Base-by-base conservation (phyloP, 75 land plant genomes). In the Azolla pinnata region DNA sequence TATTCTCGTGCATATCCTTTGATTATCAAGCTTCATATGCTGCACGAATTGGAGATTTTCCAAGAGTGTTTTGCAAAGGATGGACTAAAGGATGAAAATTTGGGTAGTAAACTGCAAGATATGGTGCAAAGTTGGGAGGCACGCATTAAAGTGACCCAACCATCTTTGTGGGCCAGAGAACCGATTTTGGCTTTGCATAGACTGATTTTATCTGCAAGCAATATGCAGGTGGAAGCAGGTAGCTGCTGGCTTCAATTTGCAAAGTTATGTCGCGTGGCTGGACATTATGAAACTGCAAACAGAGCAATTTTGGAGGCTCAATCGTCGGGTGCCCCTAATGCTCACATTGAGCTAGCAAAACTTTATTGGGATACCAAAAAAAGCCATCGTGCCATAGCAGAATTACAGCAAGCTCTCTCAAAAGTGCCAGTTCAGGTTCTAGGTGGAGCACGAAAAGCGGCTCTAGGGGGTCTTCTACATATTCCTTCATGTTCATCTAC, bases 161-260 rank as follows among this genome's bases (percentile, higher is more conserved):
- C 91, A 49, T 89, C 96, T 10, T 65, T 95, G 19, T 90, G 96
- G 91, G 82, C 99, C n/a, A 75, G 91, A 27, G 99, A 95, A 65
- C 99, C 99, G 26, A 77, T 95, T 23, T 61, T 95, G 54, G 84
- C 99, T 52, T 81, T 95, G 7, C 71, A 97, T 23, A 86, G 99
- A 52, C 44, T 95, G 44, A 81, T 95, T 44, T 82, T 81, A 63
- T 72, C 77, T 62, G 66, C 72, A 18, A 83, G 79, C 56, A 71
- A 75, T 44, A 62, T 81, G 70, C 77, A 77, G 57, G 63, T 82
- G 70, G 83, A 86, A 60, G 81, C 87, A 46, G 91, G 96, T 20
- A 64, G 66, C 44, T 95, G 99, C 72, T 95, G 99, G 99, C 83
- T 95, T 56, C 91, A 90, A 62, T 95, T 90, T 75, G 96, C 97